phyloP scores from a whole-genome alignment of 176 grass and related monocot genomes.

The bread wheat (Triticum aestivum) region DNA sequence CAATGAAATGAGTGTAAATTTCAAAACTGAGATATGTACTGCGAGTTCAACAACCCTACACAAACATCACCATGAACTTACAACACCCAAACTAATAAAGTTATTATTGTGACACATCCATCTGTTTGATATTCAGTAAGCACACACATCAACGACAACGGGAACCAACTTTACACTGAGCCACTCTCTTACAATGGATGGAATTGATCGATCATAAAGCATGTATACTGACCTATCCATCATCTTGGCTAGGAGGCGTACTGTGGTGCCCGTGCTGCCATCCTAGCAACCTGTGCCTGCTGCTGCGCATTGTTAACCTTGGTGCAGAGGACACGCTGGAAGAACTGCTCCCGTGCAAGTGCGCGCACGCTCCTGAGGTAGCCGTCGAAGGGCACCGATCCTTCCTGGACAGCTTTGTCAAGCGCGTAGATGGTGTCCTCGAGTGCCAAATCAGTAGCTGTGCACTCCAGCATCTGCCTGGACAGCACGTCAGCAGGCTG shows the following conservation, averaged over 20 bases:
- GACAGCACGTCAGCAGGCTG: conserved; percentile 52
- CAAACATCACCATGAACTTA: background rate
- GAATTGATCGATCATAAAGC: background rate
- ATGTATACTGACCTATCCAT: conserved; percentile 32
- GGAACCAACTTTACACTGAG: conserved; percentile 3
- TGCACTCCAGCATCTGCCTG: conserved; percentile 76
- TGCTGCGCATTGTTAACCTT: conserved; percentile 58
- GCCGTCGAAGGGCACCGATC: conserved; percentile 55
- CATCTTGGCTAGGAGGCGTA: conserved; percentile 44
- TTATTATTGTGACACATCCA: conserved; percentile 24
- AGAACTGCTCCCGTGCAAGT: conserved; percentile 74
- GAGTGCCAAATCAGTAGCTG: conserved; percentile 54
- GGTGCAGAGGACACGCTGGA: conserved; percentile 56
- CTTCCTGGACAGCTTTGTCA: conserved; percentile 83
- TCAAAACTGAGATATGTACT: background rate
- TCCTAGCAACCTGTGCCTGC: conserved; percentile 62
- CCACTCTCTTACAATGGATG: background rate
- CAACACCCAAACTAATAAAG: background rate
- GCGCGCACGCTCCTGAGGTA: conserved; percentile 71
- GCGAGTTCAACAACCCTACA: conserved; percentile 8
- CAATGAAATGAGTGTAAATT: background rate
- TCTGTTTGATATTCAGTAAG: background rate
- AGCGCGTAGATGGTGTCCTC: conserved; percentile 69
- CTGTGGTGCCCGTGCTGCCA: conserved; percentile 49
- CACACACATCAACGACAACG: background rate